These are phyloP conservation scores for Dioscorea cayenensis DNA, from an alignment of 116 monocot genomes.

Conservation along the genomic window DNA sequence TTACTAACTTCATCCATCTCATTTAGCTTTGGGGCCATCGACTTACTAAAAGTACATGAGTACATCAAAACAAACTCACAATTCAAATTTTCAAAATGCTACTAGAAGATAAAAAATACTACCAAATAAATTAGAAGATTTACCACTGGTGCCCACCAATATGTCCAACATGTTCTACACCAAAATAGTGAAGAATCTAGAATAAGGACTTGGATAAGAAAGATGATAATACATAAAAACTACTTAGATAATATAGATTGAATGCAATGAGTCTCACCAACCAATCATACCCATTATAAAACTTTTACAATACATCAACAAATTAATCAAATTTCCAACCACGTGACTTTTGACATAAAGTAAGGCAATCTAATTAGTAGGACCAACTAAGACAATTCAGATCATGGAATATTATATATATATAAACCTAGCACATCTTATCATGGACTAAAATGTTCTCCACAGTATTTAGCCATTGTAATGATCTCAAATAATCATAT, in stretches of 20 bases:
- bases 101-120: background rate
- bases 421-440: too few species aligned
- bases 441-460: background rate
- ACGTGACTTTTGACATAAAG: too few species aligned
- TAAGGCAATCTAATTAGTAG: too few species aligned
- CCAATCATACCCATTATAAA: background rate
- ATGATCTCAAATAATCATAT: background rate
- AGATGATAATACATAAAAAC: slow-evolving; percentile 1
- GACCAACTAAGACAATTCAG: too few species aligned
- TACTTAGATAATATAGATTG: background rate
- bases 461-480: background rate
- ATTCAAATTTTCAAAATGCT: background rate
- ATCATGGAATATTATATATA: too few species aligned
- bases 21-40: slow-evolving; percentile 84
- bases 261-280: background rate
- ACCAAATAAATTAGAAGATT: slow-evolving; percentile 4
- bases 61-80: background rate
- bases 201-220: slow-evolving; percentile 17
- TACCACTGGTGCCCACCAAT: slow-evolving; percentile 89
- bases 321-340: too few species aligned
- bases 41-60: slow-evolving; percentile 34
- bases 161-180: slow-evolving; percentile 97
- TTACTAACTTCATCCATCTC: slow-evolving; percentile 93
- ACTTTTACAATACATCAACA: too few species aligned
- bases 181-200: slow-evolving; percentile 96